Evolutionary conservation across 108 stramenopile genomes (phyloP).

Genomic region (Seminavis robusta): DNA sequence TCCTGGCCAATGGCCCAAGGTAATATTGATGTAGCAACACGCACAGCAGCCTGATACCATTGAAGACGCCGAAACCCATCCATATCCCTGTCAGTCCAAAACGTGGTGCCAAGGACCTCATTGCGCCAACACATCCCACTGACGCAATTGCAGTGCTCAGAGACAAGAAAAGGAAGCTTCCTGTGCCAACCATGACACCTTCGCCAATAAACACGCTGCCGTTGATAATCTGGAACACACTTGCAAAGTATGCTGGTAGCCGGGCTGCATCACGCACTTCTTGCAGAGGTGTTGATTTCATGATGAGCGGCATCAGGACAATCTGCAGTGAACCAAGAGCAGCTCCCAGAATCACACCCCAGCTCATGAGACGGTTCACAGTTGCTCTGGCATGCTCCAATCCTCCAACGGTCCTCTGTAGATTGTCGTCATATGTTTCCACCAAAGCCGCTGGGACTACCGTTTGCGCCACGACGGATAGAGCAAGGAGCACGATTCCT

Average conservation of each 20-base stretch:
- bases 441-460: slow-evolving; percentile 82
- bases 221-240: slow-evolving; percentile 80
- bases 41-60: slow-evolving; percentile 62
- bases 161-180: slow-evolving; percentile 41
- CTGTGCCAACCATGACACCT: slow-evolving; percentile 53
- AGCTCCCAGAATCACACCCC: slow-evolving; percentile 75
- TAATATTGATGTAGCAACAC: slow-evolving; percentile 74
- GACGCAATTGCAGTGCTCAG: slow-evolving; percentile 73
- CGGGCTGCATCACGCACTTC: slow-evolving; percentile 82
- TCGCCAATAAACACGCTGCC: slow-evolving; percentile 87
- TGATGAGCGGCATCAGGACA: slow-evolving; percentile 63
- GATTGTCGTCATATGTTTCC: slow-evolving; percentile 48
- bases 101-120: slow-evolving; percentile 57
- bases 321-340: slow-evolving; percentile 68
- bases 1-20: slow-evolving; percentile 56
- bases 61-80: slow-evolving; percentile 87
- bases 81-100: slow-evolving; percentile 77
- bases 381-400: slow-evolving; percentile 55
- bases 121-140: slow-evolving; percentile 58
- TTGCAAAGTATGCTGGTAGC: slow-evolving; percentile 73
- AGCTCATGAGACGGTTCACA: slow-evolving; percentile 76
- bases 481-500: slow-evolving; percentile 78
- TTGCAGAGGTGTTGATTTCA: slow-evolving; percentile 72
- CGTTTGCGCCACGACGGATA: slow-evolving; percentile 78
- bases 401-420: slow-evolving; percentile 48